Evolutionary conservation across 2,329 filamentous ascomycete species (phyloP), one percentile per base, ranked within the genome.

Genomic region (Colletotrichum tamarilloi): DNA sequence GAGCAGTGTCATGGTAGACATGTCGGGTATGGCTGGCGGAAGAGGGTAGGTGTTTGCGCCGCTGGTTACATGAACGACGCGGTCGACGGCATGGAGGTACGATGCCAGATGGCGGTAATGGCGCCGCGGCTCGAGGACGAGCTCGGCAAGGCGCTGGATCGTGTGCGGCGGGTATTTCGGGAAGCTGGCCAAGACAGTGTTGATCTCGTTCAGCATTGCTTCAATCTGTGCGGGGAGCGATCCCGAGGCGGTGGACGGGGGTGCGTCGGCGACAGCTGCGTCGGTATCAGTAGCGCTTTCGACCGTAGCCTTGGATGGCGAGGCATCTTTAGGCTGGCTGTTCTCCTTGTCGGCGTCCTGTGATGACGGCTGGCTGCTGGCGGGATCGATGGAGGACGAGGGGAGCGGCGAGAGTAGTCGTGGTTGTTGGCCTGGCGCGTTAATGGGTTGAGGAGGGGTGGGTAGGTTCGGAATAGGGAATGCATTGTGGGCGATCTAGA

Each of bases 71-170:
- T 93, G 95, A 28, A 98, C 91, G 26, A 98, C 93, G 69, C 97
- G 92, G 81, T 98, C 95, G 62, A 98, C 89, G 3, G 97, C 97
- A 77, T 97, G 93, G 12, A 99, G 90, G 81, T 97, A 99, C 12
- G 95, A 89, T 1, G 94, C 91, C 3, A 98, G 88, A 66, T 92
- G 93, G 74, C 90, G 91, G 85, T 98, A 98, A 83, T 98, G 93
- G 68, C 88, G 88, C 73, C 87, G 92, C 1, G 97, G 97, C 30
- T 87, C 84, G 46, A 97, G 87, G 5, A 98, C 86, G 35, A 98
- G 92, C 85, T 99, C 97, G 26, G 95, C 91, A 26, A 99, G 89
- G 52, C 97, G 93, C 84, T 99, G 97, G 74, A 98, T 90, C 3
- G 97, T 98, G 81, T 98, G 95, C 0, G 97, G 97, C 1, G 97